Base-by-base conservation (phyloP, 805 yeast species). In the Suhomyces faveliae region DNA sequence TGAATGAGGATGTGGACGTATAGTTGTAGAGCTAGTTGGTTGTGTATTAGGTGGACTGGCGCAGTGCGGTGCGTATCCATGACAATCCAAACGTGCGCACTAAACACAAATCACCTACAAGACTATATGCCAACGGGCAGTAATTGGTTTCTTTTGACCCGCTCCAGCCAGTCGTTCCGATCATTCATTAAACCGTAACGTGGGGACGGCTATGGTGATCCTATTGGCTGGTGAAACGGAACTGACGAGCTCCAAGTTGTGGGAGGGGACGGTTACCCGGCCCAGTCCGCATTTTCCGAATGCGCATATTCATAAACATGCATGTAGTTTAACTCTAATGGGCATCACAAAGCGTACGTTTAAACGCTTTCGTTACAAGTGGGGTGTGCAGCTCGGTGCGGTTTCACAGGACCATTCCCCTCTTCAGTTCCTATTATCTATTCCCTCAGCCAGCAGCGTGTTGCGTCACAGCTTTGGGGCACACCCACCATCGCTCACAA, bases 281-380 rank as follows among this genome's bases (percentile, higher is more conserved):
- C 37, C 37, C 21, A 27, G 21, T 15, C 37, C 37, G 15, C 5
- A 37, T 37, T 37, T 37, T 37, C 40, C 40, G 40, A 21, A 37
- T 37, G 25, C 40, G 40, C 40, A 37, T 37, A 19, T 37, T 37
- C 17, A 20, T 6, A 37, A 33, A 33, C 37, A 33, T 33, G 37
- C 37, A 33, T 17, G 37, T 33, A 33, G 37, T 33, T 17, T 8
- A 33, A 17, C 37, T 33, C 37, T 33, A 33, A 33, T 33, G 15
- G 37, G 37, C 21, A 33, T 15, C 19, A 33, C 21, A 33, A 15
- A 15, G 15, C 15, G 15, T n/a, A 27, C 30, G 2, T 6, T 9
- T n/a, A n/a, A 4, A 27, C n/a, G 30, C 30, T 27, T n/a, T 5
- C 5, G 30, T 25, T 25, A n/a, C 5, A 25, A 9, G 15, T 27